These are phyloP conservation scores for Cercophora scortea DNA, from an alignment of 495 filamentous ascomycete genomes.

Conservation along the genomic window DNA sequence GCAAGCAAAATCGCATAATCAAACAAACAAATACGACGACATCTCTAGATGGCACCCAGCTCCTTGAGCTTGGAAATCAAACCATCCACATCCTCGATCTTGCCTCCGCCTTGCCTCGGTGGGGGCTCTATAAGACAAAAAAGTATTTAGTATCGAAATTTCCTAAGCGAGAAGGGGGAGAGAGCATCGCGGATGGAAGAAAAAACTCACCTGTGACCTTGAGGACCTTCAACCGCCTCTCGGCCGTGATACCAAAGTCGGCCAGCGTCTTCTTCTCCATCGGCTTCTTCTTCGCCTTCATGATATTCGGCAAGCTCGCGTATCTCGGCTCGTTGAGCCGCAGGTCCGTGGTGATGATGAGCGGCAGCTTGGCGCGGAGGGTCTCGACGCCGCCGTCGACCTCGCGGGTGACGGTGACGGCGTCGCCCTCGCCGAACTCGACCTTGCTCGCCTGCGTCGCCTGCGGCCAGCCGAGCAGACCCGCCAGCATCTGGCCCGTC, in stretches of 20 bases:
- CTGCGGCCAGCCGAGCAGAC: slow-evolving; percentile 84
- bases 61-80: slow-evolving; percentile 90
- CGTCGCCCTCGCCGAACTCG: slow-evolving; percentile 52
- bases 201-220: slow-evolving; percentile 67
- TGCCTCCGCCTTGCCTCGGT: slow-evolving; percentile 82
- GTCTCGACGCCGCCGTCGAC: slow-evolving; percentile 96
- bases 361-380: slow-evolving; percentile 69
- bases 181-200: too few species aligned
- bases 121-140: slow-evolving; percentile 65
- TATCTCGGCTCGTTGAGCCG: slow-evolving; percentile 92
- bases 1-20: not conserved
- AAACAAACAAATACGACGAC: not conserved
- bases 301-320: slow-evolving; percentile 93
- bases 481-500: slow-evolving; percentile 98
- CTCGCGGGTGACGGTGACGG: slow-evolving; percentile 72
- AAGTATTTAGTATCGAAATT: not conserved
- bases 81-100: slow-evolving; percentile 94
- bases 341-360: slow-evolving; percentile 93
- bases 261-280: slow-evolving; percentile 80
- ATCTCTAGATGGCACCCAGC: slow-evolving; percentile 72
- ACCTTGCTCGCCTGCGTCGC: slow-evolving; percentile 88
- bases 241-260: slow-evolving; percentile 70
- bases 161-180: not conserved
- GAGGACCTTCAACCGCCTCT: slow-evolving; percentile 73
- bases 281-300: slow-evolving; percentile 99